Evolutionary conservation across 371 early-diverging fungal genomes (phyloP).

Genomic region (Fennellomyces sp.): DNA sequence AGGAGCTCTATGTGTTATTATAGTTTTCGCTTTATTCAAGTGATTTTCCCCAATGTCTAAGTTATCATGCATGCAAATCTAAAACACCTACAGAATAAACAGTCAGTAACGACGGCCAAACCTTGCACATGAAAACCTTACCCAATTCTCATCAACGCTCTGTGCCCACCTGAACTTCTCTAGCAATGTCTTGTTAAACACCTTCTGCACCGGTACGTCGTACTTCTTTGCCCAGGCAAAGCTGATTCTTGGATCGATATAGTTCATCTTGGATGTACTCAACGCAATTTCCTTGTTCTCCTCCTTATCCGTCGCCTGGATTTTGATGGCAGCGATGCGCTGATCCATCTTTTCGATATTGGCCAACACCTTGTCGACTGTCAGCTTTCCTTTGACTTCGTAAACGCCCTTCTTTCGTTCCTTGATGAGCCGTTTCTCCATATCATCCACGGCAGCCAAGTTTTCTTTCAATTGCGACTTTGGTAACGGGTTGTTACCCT

Average conservation of each 20-base stretch:
- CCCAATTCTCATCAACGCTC: constrained; percentile 74
- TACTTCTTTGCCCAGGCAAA: constrained; percentile 91
- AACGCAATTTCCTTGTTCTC: constrained; percentile 97
- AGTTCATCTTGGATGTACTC: constrained; percentile 97
- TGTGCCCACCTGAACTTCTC: constrained; percentile 98
- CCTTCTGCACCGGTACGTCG: constrained; percentile 90
- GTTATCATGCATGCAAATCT: constrained; percentile 7
- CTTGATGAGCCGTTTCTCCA: constrained; percentile 41
- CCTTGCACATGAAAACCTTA: neutral
- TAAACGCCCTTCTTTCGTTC: constrained; percentile 57
- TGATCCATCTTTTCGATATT: constrained; percentile 71
- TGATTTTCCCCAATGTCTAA: no score
- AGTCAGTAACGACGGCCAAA: neutral
- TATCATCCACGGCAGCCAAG: constrained; percentile 55
- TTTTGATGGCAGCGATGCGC: constrained; percentile 66
- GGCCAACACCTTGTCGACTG: constrained; percentile 66
- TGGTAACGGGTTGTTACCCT: constrained; percentile 50
- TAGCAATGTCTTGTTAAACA: constrained; percentile 86
- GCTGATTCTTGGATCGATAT: constrained; percentile 97
- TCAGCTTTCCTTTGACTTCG: constrained; percentile 32
- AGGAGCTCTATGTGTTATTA: neutral
- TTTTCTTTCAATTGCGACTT: constrained; percentile 60
- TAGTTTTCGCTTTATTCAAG: neutral
- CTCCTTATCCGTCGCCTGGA: constrained; percentile 84
- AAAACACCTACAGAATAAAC: neutral